Evolutionary conservation across 257 asterid genomes (phyloP), one percentile per base, ranked within the genome.

Genomic region (Sherardia arvensis): DNA sequence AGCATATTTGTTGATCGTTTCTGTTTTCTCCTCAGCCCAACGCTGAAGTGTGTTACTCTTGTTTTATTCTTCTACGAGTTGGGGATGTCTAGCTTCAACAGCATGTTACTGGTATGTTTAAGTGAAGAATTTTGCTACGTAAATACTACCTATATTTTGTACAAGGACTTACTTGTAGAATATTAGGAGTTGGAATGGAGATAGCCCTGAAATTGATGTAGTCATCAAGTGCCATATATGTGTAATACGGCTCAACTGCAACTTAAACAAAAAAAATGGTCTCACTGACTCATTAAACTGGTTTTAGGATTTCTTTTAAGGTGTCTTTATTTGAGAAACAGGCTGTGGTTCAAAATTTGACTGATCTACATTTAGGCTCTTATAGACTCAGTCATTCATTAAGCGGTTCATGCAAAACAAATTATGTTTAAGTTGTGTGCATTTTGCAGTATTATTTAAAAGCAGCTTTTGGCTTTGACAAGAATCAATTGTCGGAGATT

Each of bases 71-170:
- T 91, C 87, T 86, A 86, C 36, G 95, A 91, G 67, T 59, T 91
- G 89, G 98, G 98, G 34, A 85, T 87, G 83, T 83, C 95, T 25
- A 96, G 96, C 47, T 80, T 91, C 80, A 83, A 87, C 85, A 70
- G 80, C 25, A 85, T 82, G 69, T 75, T 91, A 33, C 76, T 91
- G 95, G 98, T 91, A 87, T 25, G 80, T 57, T 51, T 68, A 76
- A 23, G 27, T 20, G 51, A 59, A 28, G 59, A 23, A 15, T 21
- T 23, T 2, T 8, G 54, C 22, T 58, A 20, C 28, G 5, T 69
- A 34, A 6, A 26, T 30, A 34, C 59, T 36, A 1, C 22, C 56
- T n/a, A n/a, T n/a, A n/a, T n/a, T n/a, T n/a, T n/a, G n/a, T n/a
- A n/a, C n/a, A n/a, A n/a, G n/a, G n/a, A n/a, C n/a, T n/a, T n/a